These are phyloP conservation scores for Pontederia crassipes DNA, from an alignment of 176 grass and related monocot genomes.

Conservation along the genomic window DNA sequence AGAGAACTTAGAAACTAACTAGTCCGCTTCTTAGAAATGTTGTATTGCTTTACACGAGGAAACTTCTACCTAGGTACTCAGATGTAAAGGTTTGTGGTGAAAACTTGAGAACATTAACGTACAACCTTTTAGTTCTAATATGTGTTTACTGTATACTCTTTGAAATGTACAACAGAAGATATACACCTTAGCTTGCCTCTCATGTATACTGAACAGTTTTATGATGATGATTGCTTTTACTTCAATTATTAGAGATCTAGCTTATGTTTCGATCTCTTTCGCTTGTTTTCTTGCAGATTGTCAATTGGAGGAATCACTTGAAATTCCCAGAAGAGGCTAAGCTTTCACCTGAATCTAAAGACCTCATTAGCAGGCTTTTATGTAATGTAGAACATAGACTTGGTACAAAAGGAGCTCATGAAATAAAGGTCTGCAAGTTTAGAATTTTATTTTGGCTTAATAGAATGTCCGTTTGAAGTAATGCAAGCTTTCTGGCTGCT, in stretches of 20 bases:
- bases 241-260: background rate
- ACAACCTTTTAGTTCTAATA: no score
- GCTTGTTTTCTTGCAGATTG: slow-evolving; percentile 8
- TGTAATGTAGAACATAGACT: slow-evolving; percentile 18
- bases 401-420: slow-evolving; percentile 17
- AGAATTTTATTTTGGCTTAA: background rate
- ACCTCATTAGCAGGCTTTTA: slow-evolving; percentile 16
- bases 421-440: slow-evolving; percentile 17
- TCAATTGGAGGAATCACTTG: slow-evolving; percentile 20
- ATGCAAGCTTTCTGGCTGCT: background rate
- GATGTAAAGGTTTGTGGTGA: no score
- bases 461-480: background rate
- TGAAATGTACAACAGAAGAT: no score
- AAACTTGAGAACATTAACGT: no score
- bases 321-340: slow-evolving; percentile 22
- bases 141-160: no score
- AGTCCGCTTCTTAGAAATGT: no score
- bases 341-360: slow-evolving; percentile 19
- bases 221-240: no score
- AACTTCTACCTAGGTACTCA: no score
- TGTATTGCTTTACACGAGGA: no score
- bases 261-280: background rate
- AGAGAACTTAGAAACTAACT: no score
- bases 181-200: no score
- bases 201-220: no score